Evolutionary conservation across 2,329 filamentous ascomycete genomes (phyloP).

Genomic region (Helotiales sp.): DNA sequence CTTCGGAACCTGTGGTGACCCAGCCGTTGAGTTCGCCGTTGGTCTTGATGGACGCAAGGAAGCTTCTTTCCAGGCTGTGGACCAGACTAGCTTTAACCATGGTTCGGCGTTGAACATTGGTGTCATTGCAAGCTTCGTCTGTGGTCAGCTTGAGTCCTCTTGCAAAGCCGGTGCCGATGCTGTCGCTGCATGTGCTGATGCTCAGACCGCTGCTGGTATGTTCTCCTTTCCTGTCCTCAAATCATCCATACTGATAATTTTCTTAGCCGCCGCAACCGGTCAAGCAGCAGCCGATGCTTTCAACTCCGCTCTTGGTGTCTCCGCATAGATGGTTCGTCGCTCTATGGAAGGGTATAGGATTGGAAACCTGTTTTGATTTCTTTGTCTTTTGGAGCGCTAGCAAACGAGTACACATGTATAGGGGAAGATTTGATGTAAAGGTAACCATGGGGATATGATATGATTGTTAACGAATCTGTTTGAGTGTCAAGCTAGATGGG

Average conservation of each 20-base stretch:
- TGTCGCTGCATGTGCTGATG: slow-evolving; percentile 21
- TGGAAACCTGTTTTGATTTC: no score
- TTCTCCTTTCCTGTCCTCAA: neutral
- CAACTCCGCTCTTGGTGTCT: slow-evolving; percentile 31
- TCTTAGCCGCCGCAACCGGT: slow-evolving; percentile 19
- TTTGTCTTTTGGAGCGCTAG: no score
- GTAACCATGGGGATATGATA: no score
- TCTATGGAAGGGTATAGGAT: no score
- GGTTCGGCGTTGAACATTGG: slow-evolving; percentile 47
- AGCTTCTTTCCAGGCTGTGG: slow-evolving; percentile 43
- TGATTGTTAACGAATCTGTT: no score
- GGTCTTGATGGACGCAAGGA: slow-evolving; percentile 46
- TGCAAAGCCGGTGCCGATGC: slow-evolving; percentile 22
- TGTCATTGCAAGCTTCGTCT: slow-evolving; percentile 50
- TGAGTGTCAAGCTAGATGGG: no score
- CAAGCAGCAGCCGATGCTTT: slow-evolving; percentile 40
- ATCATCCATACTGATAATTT: neutral
- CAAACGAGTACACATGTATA: no score
- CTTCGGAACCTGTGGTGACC: slow-evolving; percentile 43
- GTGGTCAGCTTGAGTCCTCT: slow-evolving; percentile 34
- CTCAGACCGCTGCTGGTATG: slow-evolving; percentile 21
- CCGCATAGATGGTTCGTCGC: no score
- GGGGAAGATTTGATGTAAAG: no score
- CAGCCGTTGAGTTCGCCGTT: slow-evolving; percentile 43
- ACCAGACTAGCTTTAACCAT: slow-evolving; percentile 45